These are phyloP conservation scores for Erucastrum elatum DNA, from an alignment of 345 rosid genomes.

Conservation along the genomic window DNA sequence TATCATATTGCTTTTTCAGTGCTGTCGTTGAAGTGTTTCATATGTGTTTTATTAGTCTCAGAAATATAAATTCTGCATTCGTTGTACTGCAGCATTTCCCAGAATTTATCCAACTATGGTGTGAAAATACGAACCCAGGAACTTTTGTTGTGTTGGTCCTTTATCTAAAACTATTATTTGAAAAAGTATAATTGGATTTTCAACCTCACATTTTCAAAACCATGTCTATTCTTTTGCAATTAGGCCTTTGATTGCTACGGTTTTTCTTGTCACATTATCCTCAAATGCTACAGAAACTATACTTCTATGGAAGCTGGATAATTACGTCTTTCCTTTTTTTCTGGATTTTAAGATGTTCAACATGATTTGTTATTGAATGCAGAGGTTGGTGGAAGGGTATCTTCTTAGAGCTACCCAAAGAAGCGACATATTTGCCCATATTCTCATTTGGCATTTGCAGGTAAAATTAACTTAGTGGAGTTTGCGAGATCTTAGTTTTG, in stretches of 20 bases:
- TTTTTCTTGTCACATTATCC: slow-evolving; percentile 11
- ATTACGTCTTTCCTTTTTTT: slow-evolving; percentile 13
- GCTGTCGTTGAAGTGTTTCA: background rate
- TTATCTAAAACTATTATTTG: background rate
- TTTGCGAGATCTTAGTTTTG: slow-evolving; percentile 21
- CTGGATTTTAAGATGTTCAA: slow-evolving; percentile 12
- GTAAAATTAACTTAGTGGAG: slow-evolving; percentile 42
- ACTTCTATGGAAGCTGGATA: slow-evolving; percentile 12
- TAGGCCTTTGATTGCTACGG: background rate
- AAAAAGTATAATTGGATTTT: slow-evolving; percentile 4
- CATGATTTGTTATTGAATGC: slow-evolving; percentile 35
- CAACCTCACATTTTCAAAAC: background rate
- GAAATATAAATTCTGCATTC: slow-evolving; percentile 2
- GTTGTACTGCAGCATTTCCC: background rate
- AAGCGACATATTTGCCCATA: slow-evolving; percentile 96
- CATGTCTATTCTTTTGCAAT: background rate
- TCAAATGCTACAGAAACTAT: background rate
- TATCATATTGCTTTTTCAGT: background rate
- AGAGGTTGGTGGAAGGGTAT: slow-evolving; percentile 95
- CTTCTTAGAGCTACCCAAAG: slow-evolving; percentile 95
- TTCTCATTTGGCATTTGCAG: slow-evolving; percentile 97
- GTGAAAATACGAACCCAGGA: background rate
- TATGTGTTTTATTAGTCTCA: background rate
- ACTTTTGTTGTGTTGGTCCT: background rate
- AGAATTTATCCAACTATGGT: slow-evolving; percentile 1